Evolutionary conservation across 2,329 filamentous ascomycete species (phyloP).

Genomic region (Arthrobotrys sinensis): DNA sequence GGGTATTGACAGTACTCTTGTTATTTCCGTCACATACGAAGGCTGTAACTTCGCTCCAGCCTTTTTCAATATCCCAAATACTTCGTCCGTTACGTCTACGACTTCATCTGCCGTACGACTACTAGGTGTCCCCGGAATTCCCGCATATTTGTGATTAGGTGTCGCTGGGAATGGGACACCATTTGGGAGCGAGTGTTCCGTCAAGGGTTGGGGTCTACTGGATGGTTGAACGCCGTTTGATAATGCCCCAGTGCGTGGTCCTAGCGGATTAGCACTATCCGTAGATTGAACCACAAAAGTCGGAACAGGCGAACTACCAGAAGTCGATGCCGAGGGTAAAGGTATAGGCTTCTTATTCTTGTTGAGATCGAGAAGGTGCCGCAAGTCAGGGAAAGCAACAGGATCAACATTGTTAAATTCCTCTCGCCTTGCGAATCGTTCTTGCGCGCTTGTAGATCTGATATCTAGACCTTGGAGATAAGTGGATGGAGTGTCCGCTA

Average conservation of each 20-base stretch:
- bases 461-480: not conserved
- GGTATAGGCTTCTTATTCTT: not conserved
- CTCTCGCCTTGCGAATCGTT: not conserved
- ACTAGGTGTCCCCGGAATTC: not conserved
- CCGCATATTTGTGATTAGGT: not conserved
- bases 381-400: not conserved
- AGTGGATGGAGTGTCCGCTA: slow-evolving; percentile 25
- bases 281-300: not conserved
- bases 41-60: not conserved
- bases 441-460: not conserved
- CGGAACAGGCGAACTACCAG: not conserved
- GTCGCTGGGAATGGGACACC: not conserved
- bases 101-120: not conserved
- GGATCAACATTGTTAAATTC: not conserved
- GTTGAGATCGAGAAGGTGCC: not conserved
- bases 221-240: not conserved
- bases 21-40: not conserved
- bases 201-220: not conserved
- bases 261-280: not conserved
- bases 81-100: not conserved
- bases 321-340: not conserved
- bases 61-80: not conserved
- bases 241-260: not conserved
- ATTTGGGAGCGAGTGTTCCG: not conserved
- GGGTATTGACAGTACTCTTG: not conserved